Evolutionary conservation across 2,329 filamentous ascomycete genomes (phyloP).

Genomic region (Aspergillus sp.): DNA sequence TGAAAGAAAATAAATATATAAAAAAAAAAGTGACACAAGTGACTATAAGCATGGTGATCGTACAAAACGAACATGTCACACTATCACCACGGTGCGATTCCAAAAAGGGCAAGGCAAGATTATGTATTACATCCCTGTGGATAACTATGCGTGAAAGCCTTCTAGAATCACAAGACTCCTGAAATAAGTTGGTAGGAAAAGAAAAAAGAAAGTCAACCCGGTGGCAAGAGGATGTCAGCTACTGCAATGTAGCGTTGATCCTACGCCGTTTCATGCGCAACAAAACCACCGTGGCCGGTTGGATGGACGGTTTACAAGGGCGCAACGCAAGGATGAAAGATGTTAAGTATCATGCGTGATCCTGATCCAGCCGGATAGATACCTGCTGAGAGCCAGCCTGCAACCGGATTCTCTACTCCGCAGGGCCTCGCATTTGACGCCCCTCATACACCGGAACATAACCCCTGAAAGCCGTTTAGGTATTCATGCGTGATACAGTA

Average conservation of each 20-base stretch:
- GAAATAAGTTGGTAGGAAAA: background rate
- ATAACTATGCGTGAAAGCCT: background rate
- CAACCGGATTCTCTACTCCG: background rate
- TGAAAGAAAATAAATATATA: background rate
- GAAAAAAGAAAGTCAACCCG: background rate
- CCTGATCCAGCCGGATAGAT: background rate
- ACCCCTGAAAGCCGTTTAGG: background rate
- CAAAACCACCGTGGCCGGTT: constrained; percentile 1
- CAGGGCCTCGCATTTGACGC: background rate
- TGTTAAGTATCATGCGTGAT: constrained; percentile 1
- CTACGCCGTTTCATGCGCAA: constrained; percentile 7
- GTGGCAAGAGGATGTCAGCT: constrained; percentile 1
- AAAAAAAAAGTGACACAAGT: background rate
- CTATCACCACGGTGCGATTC: background rate
- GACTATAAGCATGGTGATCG: background rate
- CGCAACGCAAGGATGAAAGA: constrained; percentile 12
- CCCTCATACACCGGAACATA: background rate
- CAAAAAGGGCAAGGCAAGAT: background rate
- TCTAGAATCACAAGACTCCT: background rate
- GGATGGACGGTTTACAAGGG: background rate
- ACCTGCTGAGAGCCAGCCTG: constrained; percentile 1
- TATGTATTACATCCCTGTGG: background rate
- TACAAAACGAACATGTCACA: background rate
- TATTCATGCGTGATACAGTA: background rate
- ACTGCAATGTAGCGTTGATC: constrained; percentile 13